Conservation (phyloP, 2,329 filamentous ascomycete genomes). For the Westerdykella ornata region DNA sequence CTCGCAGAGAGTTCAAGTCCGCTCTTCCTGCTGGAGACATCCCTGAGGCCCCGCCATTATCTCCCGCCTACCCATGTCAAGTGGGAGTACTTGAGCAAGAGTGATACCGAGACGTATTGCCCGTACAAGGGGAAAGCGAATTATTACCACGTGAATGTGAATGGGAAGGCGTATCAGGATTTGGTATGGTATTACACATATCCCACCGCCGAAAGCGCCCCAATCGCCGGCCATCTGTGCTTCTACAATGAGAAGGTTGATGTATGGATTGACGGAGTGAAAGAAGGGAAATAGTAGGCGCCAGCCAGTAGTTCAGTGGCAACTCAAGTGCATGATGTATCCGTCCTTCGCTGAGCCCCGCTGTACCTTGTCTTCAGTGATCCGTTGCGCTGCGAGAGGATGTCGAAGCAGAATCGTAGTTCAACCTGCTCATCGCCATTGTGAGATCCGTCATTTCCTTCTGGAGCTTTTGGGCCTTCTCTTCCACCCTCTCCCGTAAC, state of each 20-base stretch:
- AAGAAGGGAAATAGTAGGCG: slow-evolving; percentile 19
- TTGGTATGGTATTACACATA: slow-evolving; percentile 58
- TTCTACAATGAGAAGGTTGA: slow-evolving; percentile 66
- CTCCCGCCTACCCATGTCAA: slow-evolving; percentile 49
- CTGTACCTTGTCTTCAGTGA: no score
- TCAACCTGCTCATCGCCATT: no score
- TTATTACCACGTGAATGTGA: slow-evolving; percentile 53
- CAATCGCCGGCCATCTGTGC: slow-evolving; percentile 52
- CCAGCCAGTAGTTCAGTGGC: neutral
- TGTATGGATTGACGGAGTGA: slow-evolving; percentile 52
- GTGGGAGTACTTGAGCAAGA: slow-evolving; percentile 43
- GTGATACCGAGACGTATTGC: slow-evolving; percentile 51
- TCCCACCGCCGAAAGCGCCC: slow-evolving; percentile 52
- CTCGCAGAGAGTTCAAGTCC: slow-evolving; percentile 42
- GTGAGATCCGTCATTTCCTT: no score
- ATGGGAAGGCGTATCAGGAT: slow-evolving; percentile 44
- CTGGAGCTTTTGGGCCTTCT: no score
- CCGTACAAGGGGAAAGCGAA: slow-evolving; percentile 62
- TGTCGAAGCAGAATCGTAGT: no score
- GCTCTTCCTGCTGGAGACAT: slow-evolving; percentile 56
- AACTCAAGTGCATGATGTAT: neutral
- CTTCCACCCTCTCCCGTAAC: no score
- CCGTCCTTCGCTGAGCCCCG: no score
- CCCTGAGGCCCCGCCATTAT: slow-evolving; percentile 55
- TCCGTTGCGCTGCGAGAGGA: no score